phyloP scores from a whole-genome alignment of 139 green algal genomes.

The Mesostigma viride region DNA sequence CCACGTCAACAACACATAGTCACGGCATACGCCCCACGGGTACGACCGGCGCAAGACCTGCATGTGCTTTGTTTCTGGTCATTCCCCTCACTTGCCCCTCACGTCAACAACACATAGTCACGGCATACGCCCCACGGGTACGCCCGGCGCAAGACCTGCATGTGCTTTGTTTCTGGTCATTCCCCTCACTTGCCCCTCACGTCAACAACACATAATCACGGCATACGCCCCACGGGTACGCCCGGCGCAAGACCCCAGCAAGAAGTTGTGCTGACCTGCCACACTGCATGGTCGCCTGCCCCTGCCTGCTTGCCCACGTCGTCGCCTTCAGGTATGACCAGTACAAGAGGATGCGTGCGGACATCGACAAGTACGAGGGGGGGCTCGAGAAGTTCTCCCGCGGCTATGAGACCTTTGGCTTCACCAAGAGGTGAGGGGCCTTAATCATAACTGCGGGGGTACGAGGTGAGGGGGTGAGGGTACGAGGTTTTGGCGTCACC shows the following conservation, averaged over 20 bases:
- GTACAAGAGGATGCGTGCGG: constrained; percentile 29
- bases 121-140: too few relatives aligned
- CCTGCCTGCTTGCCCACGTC: too few relatives aligned
- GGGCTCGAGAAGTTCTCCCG: constrained; percentile 40
- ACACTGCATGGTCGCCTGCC: not conserved
- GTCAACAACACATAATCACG: not conserved
- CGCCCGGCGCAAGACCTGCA: not conserved
- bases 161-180: constrained; percentile 8
- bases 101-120: too few relatives aligned
- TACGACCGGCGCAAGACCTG: too few relatives aligned
- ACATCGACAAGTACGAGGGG: constrained; percentile 43
- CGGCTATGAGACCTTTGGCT: constrained; percentile 39
- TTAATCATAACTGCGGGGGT: not conserved
- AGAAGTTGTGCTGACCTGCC: too few relatives aligned
- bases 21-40: too few relatives aligned
- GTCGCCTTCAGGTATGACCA: constrained; percentile 21
- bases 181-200: not conserved
- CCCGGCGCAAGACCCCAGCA: too few relatives aligned
- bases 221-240: not conserved
- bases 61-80: too few relatives aligned
- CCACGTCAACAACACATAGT: too few relatives aligned
- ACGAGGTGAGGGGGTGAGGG: not conserved
- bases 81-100: too few relatives aligned
- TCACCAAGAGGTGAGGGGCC: constrained; percentile 26
- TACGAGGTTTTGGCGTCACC: not conserved